phyloP scores from a whole-genome alignment of 139 green algal species.

The Volvox reticuliferus region DNA sequence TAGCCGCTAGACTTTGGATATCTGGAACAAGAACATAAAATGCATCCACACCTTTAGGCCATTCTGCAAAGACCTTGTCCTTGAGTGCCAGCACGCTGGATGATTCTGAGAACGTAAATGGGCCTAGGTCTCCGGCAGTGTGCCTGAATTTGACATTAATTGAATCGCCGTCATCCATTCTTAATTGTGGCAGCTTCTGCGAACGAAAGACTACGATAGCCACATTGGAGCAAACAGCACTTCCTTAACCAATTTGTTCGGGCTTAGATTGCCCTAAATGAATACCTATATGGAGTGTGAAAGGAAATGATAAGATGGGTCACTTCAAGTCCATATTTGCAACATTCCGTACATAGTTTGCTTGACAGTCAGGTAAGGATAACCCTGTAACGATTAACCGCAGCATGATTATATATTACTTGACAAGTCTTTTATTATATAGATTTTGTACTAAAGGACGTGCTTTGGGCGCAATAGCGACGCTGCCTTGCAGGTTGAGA shows the following conservation, averaged over 20 bases:
- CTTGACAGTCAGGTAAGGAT: too few species aligned
- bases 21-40: not conserved
- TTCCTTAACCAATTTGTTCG: not conserved
- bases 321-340: too few species aligned
- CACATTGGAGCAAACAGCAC: not conserved
- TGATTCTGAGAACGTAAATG: conserved; percentile 49
- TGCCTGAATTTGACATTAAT: conserved; percentile 54
- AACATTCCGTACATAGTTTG: too few species aligned
- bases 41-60: conserved; percentile 56
- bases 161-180: conserved; percentile 48
- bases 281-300: too few species aligned
- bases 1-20: not conserved
- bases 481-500: too few species aligned
- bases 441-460: too few species aligned
- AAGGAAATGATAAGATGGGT: too few species aligned
- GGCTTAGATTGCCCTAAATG: not conserved
- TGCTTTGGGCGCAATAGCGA: too few species aligned
- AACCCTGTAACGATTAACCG: too few species aligned
- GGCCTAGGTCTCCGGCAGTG: conserved; percentile 62
- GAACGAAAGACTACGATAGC: not conserved
- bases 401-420: too few species aligned
- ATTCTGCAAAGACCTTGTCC: conserved; percentile 55
- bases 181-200: not conserved
- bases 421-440: too few species aligned
- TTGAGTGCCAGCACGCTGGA: conserved; percentile 48